Conservation (phyloP, 2,329 filamentous ascomycete species). For the Massarina eburnea region DNA sequence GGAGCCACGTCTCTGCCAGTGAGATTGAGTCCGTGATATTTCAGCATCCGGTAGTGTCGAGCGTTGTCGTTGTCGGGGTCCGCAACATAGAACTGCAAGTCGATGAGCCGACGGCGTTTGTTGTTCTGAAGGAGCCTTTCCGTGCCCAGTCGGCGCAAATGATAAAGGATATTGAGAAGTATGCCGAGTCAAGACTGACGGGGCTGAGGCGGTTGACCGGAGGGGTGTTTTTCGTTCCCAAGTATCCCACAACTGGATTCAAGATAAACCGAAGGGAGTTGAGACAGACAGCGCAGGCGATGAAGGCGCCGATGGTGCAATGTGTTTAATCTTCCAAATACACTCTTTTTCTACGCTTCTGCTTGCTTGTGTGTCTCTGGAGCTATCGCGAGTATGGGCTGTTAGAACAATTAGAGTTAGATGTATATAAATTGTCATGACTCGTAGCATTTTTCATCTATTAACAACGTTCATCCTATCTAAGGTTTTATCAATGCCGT, state of each 20-base stretch:
- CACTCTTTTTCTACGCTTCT: neutral
- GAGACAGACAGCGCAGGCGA: slow-evolving; percentile 14
- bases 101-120: neutral
- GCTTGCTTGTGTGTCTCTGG: neutral
- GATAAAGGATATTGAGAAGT: neutral
- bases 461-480: neutral
- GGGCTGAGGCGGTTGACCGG: neutral
- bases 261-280: slow-evolving; percentile 13
- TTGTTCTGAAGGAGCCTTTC: neutral
- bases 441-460: neutral
- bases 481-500: too few relatives aligned
- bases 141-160: neutral
- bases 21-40: slow-evolving; percentile 1
- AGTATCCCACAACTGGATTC: neutral
- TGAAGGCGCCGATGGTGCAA: neutral
- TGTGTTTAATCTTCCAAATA: neutral
- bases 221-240: neutral
- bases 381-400: too few relatives aligned
- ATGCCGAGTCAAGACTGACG: neutral
- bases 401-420: neutral
- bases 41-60: neutral
- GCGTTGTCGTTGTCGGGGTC: neutral
- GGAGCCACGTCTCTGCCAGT: neutral
- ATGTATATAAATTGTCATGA: neutral
- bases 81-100: neutral